Evolutionary conservation across 495 filamentous ascomycete species (phyloP).

Genomic region (Aspergillus ellipticus): DNA sequence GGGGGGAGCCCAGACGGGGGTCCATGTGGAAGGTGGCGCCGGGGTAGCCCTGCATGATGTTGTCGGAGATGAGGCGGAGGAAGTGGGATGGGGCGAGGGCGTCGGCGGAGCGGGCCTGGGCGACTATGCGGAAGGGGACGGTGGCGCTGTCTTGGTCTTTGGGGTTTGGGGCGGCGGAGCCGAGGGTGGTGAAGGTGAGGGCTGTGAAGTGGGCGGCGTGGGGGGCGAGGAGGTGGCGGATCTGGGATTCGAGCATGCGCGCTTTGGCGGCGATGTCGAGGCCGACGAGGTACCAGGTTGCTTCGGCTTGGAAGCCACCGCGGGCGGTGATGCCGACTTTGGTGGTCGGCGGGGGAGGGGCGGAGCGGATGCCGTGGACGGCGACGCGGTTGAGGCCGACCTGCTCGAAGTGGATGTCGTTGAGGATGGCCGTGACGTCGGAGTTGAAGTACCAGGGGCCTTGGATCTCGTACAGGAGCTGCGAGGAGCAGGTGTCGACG

Average conservation of each 20-base stretch:
- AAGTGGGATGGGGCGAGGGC: slow-evolving; percentile 30
- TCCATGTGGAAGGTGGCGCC: slow-evolving; percentile 42
- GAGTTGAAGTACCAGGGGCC: slow-evolving; percentile 55
- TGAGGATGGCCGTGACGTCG: slow-evolving; percentile 52
- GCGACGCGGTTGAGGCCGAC: slow-evolving; percentile 30
- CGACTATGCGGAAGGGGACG: slow-evolving; percentile 36
- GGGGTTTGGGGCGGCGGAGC: slow-evolving; percentile 26
- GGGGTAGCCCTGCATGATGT: slow-evolving; percentile 43
- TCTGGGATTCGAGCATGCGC: slow-evolving; percentile 37
- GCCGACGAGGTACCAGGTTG: slow-evolving; percentile 31
- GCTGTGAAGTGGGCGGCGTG: slow-evolving; percentile 23
- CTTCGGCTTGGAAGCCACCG: slow-evolving; percentile 45
- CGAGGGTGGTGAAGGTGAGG: slow-evolving; percentile 34
- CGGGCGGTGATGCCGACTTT: slow-evolving; percentile 49
- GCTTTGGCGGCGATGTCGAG: slow-evolving; percentile 40
- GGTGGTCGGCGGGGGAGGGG: slow-evolving; percentile 48
- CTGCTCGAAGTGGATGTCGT: slow-evolving; percentile 43
- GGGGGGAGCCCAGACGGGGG: slow-evolving; percentile 34
- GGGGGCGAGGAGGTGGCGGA: slow-evolving; percentile 19
- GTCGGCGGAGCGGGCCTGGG: slow-evolving; percentile 32
- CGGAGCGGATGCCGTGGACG: slow-evolving; percentile 40
- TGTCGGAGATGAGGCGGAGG: slow-evolving; percentile 36
- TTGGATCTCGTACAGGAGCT: slow-evolving; percentile 60
- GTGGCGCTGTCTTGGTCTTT: slow-evolving; percentile 35
- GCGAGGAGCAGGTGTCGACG: slow-evolving; percentile 50